phyloP scores from a whole-genome alignment of 2,329 filamentous ascomycete species.

The Colletotrichum caudatum region DNA sequence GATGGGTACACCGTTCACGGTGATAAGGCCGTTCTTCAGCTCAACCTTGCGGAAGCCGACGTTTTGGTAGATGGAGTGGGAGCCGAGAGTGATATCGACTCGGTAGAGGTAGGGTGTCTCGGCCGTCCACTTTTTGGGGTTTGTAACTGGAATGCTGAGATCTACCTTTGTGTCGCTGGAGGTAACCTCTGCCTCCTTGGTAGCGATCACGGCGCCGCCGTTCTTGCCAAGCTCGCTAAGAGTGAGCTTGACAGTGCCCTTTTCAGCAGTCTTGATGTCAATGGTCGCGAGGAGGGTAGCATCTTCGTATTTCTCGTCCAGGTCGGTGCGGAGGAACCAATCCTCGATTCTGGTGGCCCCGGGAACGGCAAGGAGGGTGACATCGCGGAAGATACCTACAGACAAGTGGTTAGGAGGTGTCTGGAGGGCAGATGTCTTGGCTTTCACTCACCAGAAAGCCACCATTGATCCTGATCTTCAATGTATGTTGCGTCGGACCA shows the following conservation, averaged over 20 bases:
- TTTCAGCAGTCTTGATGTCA: conserved; percentile 52
- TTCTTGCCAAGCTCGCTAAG: conserved; percentile 56
- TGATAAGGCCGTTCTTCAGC: conserved; percentile 69
- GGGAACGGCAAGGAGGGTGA: conserved; percentile 70
- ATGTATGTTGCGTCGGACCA: conserved; percentile 78
- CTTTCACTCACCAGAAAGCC: conserved; percentile 64
- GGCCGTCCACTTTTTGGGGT: conserved; percentile 76
- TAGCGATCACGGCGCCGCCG: conserved; percentile 50
- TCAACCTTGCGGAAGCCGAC: conserved; percentile 75
- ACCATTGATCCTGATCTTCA: conserved; percentile 79
- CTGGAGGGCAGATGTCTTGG: too few species aligned
- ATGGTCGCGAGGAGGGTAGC: conserved; percentile 64
- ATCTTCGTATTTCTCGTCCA: conserved; percentile 65
- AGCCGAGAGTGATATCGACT: conserved; percentile 58
- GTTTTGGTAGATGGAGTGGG: conserved; percentile 61
- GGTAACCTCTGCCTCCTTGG: conserved; percentile 45
- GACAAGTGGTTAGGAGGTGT: background rate
- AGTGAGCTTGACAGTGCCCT: conserved; percentile 55
- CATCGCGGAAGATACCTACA: conserved; percentile 73
- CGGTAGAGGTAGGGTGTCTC: conserved; percentile 73
- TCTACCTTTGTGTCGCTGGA: conserved; percentile 53
- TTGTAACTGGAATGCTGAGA: conserved; percentile 57
- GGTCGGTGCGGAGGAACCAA: conserved; percentile 65
- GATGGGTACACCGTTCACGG: conserved; percentile 72
- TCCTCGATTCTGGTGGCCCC: conserved; percentile 65